These are phyloP conservation scores for Sclerotinia borealis DNA, from an alignment of 2,329 filamentous ascomycete genomes.

Conservation along the genomic window DNA sequence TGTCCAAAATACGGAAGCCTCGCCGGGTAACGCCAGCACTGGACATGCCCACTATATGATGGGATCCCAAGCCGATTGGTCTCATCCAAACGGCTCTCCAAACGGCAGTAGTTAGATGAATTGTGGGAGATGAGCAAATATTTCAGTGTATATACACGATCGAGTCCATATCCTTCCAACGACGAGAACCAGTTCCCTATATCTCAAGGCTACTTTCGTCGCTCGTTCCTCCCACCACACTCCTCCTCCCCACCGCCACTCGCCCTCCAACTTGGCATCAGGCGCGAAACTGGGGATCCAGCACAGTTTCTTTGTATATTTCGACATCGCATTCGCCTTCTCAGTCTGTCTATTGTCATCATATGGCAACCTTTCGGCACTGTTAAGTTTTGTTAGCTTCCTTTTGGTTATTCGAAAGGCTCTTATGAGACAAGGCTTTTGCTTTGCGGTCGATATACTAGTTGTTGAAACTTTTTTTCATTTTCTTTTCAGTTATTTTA, in stretches of 20 bases:
- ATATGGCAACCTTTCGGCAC: not conserved
- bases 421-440: not conserved
- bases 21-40: slow-evolving; percentile 25
- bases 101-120: not conserved
- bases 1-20: not conserved
- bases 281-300: not conserved
- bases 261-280: not conserved
- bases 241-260: too few relatives aligned
- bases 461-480: not conserved
- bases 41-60: slow-evolving; percentile 29
- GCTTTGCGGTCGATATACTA: not conserved
- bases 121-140: not conserved
- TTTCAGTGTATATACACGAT: not conserved
- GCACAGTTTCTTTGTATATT: slow-evolving; percentile 2
- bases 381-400: not conserved
- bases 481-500: not conserved
- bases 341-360: not conserved
- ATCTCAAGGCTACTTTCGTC: not conserved
- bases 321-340: not conserved
- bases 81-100: slow-evolving; percentile 25
- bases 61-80: slow-evolving; percentile 26
- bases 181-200: not conserved
- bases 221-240: not conserved
- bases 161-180: not conserved
- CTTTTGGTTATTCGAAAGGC: slow-evolving; percentile 2